These are phyloP conservation scores for Apiotrichum sp. DNA, from an alignment of 1,284 basidiomycete genomes.

Conservation along the genomic window DNA sequence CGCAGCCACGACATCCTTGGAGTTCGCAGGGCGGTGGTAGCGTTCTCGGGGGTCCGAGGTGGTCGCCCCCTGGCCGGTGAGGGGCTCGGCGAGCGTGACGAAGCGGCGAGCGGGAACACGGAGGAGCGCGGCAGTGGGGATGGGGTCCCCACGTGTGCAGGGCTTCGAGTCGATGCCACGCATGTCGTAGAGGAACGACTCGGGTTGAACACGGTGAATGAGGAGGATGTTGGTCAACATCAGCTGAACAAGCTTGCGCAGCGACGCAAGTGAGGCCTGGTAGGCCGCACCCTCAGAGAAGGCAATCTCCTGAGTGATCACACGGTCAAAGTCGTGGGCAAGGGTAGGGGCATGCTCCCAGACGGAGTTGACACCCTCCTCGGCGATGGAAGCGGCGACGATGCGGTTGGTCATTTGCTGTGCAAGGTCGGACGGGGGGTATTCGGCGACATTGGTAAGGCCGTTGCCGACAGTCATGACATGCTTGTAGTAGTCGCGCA, in stretches of 20 bases:
- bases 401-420: conserved; percentile 18
- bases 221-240: conserved; percentile 20
- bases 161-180: conserved; percentile 13
- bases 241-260: conserved; percentile 11
- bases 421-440: conserved; percentile 12
- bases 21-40: conserved; percentile 15
- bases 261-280: conserved; percentile 1
- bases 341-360: conserved; percentile 10
- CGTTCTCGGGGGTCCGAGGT: conserved; percentile 15
- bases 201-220: conserved; percentile 19
- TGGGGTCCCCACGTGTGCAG: conserved; percentile 7
- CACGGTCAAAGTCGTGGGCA: conserved; percentile 12
- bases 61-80: conserved; percentile 14
- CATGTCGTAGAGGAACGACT: conserved; percentile 19
- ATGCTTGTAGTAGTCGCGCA: conserved; percentile 20
- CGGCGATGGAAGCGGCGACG: conserved; percentile 1
- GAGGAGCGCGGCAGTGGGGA: conserved; percentile 9
- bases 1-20: conserved; percentile 5
- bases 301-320: conserved; percentile 7
- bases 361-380: not conserved
- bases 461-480: conserved; percentile 17
- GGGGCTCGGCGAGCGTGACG: conserved; percentile 16
- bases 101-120: conserved; percentile 18
- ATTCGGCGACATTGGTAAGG: not conserved
- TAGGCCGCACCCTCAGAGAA: conserved; percentile 4